Conservation (phyloP, 106 monocot genomes). For the Dendrobium officinale region DNA sequence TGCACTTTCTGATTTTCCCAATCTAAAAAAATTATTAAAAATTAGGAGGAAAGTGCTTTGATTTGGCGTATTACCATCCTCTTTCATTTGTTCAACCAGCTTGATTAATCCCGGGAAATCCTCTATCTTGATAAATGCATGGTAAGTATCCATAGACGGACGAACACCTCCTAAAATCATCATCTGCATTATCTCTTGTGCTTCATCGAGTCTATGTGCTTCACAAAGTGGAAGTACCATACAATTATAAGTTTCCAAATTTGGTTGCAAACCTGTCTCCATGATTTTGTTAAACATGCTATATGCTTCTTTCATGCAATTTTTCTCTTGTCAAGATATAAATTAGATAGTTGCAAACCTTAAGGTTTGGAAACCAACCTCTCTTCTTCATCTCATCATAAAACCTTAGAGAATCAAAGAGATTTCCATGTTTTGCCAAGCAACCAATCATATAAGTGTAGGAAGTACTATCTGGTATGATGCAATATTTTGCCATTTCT, state of each 20-base stretch:
- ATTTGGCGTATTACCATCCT: conserved; percentile 37
- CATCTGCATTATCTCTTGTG: conserved; percentile 4
- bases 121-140: conserved; percentile 60
- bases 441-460: conserved; percentile 70
- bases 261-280: conserved; percentile 44
- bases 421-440: conserved; percentile 66
- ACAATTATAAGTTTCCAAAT: conserved; percentile 60
- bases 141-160: conserved; percentile 60
- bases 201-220: conserved; percentile 58
- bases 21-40: conserved; percentile 48
- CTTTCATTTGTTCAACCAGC: conserved; percentile 55
- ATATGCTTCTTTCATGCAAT: conserved; percentile 53
- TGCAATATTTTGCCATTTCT: conserved; percentile 84
- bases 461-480: conserved; percentile 63
- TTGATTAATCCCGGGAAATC: conserved; percentile 38
- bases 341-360: conserved; percentile 63
- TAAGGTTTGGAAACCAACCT: conserved; percentile 14
- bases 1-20: conserved; percentile 48
- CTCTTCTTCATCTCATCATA: conserved; percentile 93
- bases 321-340: conserved; percentile 66
- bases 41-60: conserved; percentile 49
- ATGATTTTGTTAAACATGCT: conserved; percentile 47
- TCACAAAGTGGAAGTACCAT: conserved; percentile 82
- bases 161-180: neutral
- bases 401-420: conserved; percentile 72